Percentiles rank a stretch among this genome's conserved stretches.
phyloP scores from a whole-genome alignment of 2,329 filamentous ascomycete species.

The Colletotrichum tropicale region DNA sequence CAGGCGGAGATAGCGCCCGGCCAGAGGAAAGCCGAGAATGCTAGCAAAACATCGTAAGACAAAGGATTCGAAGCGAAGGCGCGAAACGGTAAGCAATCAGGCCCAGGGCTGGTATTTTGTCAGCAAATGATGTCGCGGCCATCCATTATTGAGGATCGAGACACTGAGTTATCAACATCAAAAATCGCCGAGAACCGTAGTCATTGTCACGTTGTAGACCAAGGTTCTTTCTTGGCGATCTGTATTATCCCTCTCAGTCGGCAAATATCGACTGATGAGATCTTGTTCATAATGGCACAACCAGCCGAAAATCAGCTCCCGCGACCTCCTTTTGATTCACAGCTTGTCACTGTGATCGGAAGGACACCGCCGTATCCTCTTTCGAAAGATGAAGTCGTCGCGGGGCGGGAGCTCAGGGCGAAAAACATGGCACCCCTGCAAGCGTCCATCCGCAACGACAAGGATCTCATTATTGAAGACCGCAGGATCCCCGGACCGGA shows the following conservation, averaged over 20 bases:
- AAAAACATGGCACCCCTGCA: neutral
- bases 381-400: neutral
- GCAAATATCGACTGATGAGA: neutral
- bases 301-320: neutral
- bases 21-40: neutral
- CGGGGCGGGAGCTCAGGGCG: neutral
- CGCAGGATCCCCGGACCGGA: neutral
- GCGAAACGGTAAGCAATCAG: neutral
- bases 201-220: neutral
- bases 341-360: neutral
- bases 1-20: neutral
- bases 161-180: neutral
- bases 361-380: neutral
- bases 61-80: neutral
- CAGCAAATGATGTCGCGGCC: neutral
- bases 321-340: neutral
- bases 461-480: neutral
- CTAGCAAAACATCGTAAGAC: neutral
- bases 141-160: neutral
- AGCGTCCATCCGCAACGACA: neutral
- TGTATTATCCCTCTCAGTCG: neutral
- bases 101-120: neutral
- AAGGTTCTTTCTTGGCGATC: neutral
- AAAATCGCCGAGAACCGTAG: neutral
- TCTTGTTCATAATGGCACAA: neutral